A percentile compares a stretch with the other conserved stretches of the same genome.
These are phyloP conservation scores for Rugonectria rugulosa DNA, from an alignment of 2,329 filamentous ascomycete genomes.

Conservation along the genomic window DNA sequence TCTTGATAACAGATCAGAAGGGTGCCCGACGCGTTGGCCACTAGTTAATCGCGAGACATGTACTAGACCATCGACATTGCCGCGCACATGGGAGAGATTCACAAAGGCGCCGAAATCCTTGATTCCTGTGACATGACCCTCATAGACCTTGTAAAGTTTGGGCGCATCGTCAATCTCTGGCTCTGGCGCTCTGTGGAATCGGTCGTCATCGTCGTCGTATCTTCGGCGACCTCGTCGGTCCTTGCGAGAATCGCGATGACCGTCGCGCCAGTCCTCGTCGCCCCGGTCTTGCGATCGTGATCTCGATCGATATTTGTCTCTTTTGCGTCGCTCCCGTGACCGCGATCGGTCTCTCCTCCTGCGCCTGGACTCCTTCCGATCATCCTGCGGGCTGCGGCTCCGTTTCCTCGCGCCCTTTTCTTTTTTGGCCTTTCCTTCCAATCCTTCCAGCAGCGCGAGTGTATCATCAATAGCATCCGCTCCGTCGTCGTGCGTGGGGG, in stretches of 20 bases:
- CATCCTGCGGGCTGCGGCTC: conserved; percentile 64
- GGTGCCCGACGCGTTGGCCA: conserved; percentile 87
- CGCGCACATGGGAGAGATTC: conserved; percentile 84
- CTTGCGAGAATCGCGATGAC: conserved; percentile 41
- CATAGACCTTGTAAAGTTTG: conserved; percentile 85
- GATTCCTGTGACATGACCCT: conserved; percentile 87
- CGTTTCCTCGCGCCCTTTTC: conserved; percentile 61
- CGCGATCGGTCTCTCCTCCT: conserved; percentile 50
- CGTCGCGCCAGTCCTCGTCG: conserved; percentile 56
- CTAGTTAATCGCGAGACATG: conserved; percentile 90
- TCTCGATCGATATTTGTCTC: conserved; percentile 46
- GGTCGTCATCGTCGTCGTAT: conserved; percentile 58
- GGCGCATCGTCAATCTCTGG: conserved; percentile 84
- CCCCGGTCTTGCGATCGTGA: conserved; percentile 49
- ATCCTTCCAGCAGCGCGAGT: conserved; percentile 85
- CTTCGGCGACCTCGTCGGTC: conserved; percentile 48
- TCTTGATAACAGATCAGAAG: conserved; percentile 82
- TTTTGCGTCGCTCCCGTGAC: conserved; percentile 51
- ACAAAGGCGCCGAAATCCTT: conserved; percentile 98
- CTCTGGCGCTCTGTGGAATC: conserved; percentile 70
- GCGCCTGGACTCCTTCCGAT: conserved; percentile 51
- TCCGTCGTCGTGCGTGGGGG: conserved; percentile 47
- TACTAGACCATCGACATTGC: conserved; percentile 91
- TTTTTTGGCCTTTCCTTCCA: conserved; percentile 72
- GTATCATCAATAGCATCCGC: conserved; percentile 88